Conservation (phyloP, 2,329 filamentous ascomycete genomes). For the Ilyonectria destructans region DNA sequence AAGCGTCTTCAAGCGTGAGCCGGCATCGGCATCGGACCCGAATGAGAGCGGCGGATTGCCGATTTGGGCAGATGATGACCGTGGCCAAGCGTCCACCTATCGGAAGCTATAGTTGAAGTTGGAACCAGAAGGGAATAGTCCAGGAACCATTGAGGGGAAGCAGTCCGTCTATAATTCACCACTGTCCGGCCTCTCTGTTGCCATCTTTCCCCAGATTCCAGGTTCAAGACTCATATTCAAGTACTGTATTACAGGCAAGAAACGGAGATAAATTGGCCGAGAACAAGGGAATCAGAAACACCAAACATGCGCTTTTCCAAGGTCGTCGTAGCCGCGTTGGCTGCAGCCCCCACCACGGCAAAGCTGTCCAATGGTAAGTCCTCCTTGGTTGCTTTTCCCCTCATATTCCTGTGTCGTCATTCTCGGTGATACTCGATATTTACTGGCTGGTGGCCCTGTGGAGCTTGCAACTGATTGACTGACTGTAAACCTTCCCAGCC, state of each 20-base stretch:
- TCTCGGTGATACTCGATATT: background rate
- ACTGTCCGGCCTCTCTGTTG: background rate
- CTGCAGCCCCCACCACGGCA: background rate
- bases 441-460: background rate
- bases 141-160: conserved; percentile 6
- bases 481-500: conserved; percentile 36
- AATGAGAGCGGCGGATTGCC: background rate
- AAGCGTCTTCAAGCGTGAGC: background rate
- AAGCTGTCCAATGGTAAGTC: conserved; percentile 17
- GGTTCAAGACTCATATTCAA: background rate
- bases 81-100: conserved; percentile 3
- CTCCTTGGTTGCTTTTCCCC: background rate
- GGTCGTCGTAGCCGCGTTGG: background rate
- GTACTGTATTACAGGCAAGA: background rate
- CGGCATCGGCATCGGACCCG: background rate
- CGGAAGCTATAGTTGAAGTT: background rate
- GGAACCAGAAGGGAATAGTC: background rate
- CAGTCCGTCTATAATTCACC: conserved; percentile 1
- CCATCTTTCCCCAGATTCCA: background rate
- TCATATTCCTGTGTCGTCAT: background rate
- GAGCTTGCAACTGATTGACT: background rate
- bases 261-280: background rate
- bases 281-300: background rate
- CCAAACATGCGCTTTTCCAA: conserved; percentile 5
- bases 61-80: background rate